Evolutionary conservation across 2,329 filamentous ascomycete species (phyloP).

Genomic region (Aureobasidium sp.): DNA sequence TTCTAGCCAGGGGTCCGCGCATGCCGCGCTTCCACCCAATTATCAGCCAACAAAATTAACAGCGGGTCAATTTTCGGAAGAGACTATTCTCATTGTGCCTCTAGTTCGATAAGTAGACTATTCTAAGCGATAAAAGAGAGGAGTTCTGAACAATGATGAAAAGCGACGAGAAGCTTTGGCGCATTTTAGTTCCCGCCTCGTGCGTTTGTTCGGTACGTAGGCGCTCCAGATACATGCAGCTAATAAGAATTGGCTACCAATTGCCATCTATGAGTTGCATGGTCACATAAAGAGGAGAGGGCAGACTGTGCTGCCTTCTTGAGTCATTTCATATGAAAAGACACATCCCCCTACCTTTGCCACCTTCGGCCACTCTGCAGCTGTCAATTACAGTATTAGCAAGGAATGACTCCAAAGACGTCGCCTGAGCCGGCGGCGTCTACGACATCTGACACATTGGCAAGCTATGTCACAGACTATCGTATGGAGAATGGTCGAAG

Average conservation of each 20-base stretch:
- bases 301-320: not conserved
- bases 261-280: not conserved
- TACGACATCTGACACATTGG: constrained; percentile 14
- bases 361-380: not conserved
- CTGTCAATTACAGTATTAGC: not conserved
- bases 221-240: constrained; percentile 8
- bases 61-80: not conserved
- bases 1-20: not conserved
- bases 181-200: constrained; percentile 6
- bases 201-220: constrained; percentile 6
- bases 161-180: not conserved
- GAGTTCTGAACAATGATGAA: not conserved
- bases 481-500: constrained; percentile 30
- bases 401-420: not conserved
- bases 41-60: not conserved
- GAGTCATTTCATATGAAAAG: not conserved
- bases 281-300: not conserved
- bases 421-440: not conserved
- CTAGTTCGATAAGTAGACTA: not conserved
- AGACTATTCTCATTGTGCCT: not conserved
- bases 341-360: not conserved
- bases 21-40: not conserved
- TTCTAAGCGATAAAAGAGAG: not conserved
- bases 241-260: constrained; percentile 13
- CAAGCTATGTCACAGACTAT: constrained; percentile 18